A percentile compares a stretch with the other conserved stretches of the same genome.
Evolutionary conservation across 129 eudicot genomes (phyloP).

Genomic region (Flaveria robusta): DNA sequence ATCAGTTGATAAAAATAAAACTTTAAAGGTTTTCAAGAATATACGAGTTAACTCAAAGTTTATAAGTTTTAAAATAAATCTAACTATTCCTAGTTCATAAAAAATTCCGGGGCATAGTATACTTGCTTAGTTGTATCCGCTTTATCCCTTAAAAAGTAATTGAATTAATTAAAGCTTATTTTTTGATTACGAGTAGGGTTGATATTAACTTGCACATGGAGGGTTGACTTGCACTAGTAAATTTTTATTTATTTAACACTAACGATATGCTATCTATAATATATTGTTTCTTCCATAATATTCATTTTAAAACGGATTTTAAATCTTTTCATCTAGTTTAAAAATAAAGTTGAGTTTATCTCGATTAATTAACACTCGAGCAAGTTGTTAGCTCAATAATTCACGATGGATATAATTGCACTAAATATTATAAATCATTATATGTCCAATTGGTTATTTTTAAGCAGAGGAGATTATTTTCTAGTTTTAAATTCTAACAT

Average conservation of each 20-base stretch:
- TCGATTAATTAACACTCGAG: background rate
- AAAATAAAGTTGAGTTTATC: background rate
- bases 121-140: no score
- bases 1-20: no score
- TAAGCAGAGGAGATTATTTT: background rate
- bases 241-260: constrained; percentile 7
- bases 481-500: background rate
- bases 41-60: no score
- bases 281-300: background rate
- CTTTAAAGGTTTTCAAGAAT: no score
- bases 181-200: constrained; percentile 17
- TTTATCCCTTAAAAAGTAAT: no score
- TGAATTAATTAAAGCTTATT: background rate
- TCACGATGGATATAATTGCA: constrained; percentile 26
- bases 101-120: no score
- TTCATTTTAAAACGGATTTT: background rate
- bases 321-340: background rate
- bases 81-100: no score
- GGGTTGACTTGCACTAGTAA: constrained; percentile 27
- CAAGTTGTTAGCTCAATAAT: constrained; percentile 33
- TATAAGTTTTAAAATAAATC: no score
- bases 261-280: constrained; percentile 5
- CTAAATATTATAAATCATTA: constrained; percentile 8
- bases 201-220: constrained; percentile 35
- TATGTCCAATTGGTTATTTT: background rate